phyloP scores from a whole-genome alignment of 495 filamentous ascomycete genomes.

The Daldinia concentrica region DNA sequence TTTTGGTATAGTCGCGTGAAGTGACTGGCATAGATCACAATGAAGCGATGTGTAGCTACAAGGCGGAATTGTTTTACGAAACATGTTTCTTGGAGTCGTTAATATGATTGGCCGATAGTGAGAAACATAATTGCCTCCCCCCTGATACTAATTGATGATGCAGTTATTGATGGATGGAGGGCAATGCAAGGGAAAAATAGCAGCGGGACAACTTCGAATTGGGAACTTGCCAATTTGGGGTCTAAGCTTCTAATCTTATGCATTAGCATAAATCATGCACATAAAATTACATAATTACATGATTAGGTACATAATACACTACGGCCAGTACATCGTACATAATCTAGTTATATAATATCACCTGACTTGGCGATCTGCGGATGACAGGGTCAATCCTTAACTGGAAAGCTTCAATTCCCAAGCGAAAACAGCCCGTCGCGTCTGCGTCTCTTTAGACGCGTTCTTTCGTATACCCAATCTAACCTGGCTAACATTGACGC shows the following conservation, averaged over 20 bases:
- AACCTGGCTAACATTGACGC: background rate
- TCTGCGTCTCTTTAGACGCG: constrained; percentile 24
- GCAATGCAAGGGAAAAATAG: background rate
- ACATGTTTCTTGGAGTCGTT: constrained; percentile 12
- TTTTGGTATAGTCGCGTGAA: constrained; percentile 11
- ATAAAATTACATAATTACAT: background rate
- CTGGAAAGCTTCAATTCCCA: background rate
- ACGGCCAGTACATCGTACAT: background rate
- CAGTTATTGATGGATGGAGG: background rate
- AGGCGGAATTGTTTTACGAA: background rate
- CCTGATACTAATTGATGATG: constrained; percentile 3
- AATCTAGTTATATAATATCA: constrained; percentile 12
- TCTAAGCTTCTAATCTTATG: too few relatives aligned
- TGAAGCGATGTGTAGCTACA: background rate
- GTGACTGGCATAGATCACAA: constrained; percentile 6
- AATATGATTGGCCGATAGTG: background rate
- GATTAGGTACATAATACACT: background rate
- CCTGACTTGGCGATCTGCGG: constrained; percentile 35
- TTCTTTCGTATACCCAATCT: background rate
- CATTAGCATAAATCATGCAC: too few relatives aligned
- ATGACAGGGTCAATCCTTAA: constrained; percentile 2
- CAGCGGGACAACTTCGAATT: background rate
- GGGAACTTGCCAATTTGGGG: background rate
- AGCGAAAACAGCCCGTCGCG: constrained; percentile 29
- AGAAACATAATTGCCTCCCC: constrained; percentile 26